Evolutionary conservation across 1,284 basidiomycete genomes (phyloP), one percentile per base, ranked within the genome.

Genomic region (Ceratobasidium sp.): DNA sequence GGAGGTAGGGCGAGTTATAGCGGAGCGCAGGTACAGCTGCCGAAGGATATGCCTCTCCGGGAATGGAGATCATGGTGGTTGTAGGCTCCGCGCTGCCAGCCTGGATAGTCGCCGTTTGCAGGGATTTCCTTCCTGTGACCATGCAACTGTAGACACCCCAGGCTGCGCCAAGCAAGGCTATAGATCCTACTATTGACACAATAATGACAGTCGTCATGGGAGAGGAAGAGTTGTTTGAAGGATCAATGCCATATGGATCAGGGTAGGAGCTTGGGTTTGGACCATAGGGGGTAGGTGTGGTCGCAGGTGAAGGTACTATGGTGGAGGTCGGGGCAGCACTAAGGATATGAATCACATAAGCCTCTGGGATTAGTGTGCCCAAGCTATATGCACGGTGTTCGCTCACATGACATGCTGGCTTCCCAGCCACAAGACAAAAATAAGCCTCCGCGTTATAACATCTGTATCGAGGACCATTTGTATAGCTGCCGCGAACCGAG

Each of bases 151-250:
- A 69, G 2, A 34, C 31, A 24, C 34, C 39, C 66, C 66, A 69
- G 1, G 14, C 31, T 13, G 5, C 66, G 1, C 51, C 66, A 16
- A 58, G 1, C 27, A 69, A 24, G 19, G 66, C 66, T n/a, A 69
- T 7, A n/a, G 31, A 13, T 41, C 66, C 66, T 9, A 58, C 66
- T 4, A 58, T 39, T 22, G n/a, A 69, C 3, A 69, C 66, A 37
- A 69, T 69, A 24, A 58, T 43, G 43, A 69, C 58, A 13, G 53
- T 69, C 5, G 66, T 58, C 27, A 51, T 34, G 1, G 66, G 66
- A 16, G 51, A 56, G 37, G 51, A 58, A 29, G 56, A 46, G 34
- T 27, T 37, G 22, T 29, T 53, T 19, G 64, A 39, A 24, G 37
- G 14, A 22, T 31, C 53, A 29, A 31, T 31, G 11, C 66, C 53